A percentile compares a stretch with the other conserved stretches of the same genome.
phyloP scores from a whole-genome alignment of 805 yeast species.

The Suhomyces vadensis region DNA sequence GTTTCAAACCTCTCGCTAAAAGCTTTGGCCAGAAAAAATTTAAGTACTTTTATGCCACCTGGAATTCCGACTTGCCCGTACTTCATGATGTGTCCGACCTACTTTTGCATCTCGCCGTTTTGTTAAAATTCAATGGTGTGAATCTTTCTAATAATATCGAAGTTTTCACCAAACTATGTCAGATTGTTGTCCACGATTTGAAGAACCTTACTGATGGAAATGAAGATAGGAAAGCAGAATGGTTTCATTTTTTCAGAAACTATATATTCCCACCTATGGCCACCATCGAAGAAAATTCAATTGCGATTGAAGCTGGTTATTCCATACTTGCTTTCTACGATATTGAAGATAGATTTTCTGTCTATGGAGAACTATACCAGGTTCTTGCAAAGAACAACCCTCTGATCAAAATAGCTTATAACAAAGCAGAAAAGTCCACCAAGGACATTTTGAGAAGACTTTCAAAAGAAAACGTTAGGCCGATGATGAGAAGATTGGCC shows the following conservation, averaged over 20 bases:
- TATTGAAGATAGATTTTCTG: constrained; percentile 63
- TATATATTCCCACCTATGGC: constrained; percentile 65
- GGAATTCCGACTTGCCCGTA: constrained; percentile 46
- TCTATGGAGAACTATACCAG: constrained; percentile 77
- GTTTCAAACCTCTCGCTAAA: constrained; percentile 33
- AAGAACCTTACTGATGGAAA: constrained; percentile 15
- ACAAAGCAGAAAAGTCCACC: constrained; percentile 74
- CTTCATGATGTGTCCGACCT: constrained; percentile 46
- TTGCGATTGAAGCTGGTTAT: constrained; percentile 61
- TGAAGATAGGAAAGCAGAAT: constrained; percentile 13
- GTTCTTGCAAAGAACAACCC: constrained; percentile 57
- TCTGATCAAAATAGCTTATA: constrained; percentile 57
- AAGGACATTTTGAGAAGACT: constrained; percentile 76
- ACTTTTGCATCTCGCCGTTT: constrained; percentile 46
- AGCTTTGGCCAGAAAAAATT: constrained; percentile 25
- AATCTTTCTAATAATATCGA: constrained; percentile 49
- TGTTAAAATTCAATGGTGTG: constrained; percentile 57
- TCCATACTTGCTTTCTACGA: constrained; percentile 54
- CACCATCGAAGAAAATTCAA: constrained; percentile 55
- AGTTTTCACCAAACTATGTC: constrained; percentile 58
- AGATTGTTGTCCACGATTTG: constrained; percentile 52
- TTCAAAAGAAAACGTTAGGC: constrained; percentile 73
- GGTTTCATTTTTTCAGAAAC: constrained; percentile 67
- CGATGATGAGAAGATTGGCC: constrained; percentile 72
- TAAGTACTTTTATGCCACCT: constrained; percentile 47